Evolutionary conservation across 768 basidiomycete species (phyloP).

Genomic region (Lactarius hengduanensis): DNA sequence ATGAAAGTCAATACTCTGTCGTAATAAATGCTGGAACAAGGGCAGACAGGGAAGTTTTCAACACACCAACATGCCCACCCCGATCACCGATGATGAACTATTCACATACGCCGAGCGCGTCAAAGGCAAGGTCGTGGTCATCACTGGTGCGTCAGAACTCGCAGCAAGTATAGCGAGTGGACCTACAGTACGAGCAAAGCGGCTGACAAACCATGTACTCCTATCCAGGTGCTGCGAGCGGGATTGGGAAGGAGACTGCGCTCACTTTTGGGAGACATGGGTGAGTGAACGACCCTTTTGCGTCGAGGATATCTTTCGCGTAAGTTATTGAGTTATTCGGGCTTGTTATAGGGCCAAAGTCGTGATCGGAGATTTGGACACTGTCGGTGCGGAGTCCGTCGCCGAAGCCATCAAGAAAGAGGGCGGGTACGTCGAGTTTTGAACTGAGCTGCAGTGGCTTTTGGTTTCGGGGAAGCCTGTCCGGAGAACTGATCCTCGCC

Average conservation of each 20-base stretch:
- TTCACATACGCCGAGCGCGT: conserved; percentile 14
- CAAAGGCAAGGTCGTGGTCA: conserved; percentile 22
- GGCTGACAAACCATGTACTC: background rate
- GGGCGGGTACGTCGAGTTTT: conserved; percentile 44
- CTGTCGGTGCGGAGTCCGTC: conserved; percentile 40
- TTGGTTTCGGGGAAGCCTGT: background rate
- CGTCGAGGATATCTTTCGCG: background rate
- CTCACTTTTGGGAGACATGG: conserved; percentile 51
- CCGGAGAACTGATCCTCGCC: background rate
- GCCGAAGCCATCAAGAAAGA: conserved; percentile 41
- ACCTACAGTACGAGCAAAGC: background rate
- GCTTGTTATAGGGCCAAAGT: conserved; percentile 44
- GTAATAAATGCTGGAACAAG: background rate
- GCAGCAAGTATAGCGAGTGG: background rate
- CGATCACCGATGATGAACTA: conserved; percentile 19
- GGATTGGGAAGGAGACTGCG: conserved; percentile 54
- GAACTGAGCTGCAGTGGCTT: background rate
- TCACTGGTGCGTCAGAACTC: conserved; percentile 15
- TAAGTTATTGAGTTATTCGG: background rate
- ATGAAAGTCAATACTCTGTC: background rate
- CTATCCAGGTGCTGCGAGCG: conserved; percentile 31
- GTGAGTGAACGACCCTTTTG: conserved; percentile 34
- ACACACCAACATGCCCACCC: conserved; percentile 5
- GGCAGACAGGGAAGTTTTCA: background rate
- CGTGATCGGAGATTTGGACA: conserved; percentile 52